Conservation (phyloP, 192 early-diverging fungal species). For the Umbelopsis ramanniana region DNA sequence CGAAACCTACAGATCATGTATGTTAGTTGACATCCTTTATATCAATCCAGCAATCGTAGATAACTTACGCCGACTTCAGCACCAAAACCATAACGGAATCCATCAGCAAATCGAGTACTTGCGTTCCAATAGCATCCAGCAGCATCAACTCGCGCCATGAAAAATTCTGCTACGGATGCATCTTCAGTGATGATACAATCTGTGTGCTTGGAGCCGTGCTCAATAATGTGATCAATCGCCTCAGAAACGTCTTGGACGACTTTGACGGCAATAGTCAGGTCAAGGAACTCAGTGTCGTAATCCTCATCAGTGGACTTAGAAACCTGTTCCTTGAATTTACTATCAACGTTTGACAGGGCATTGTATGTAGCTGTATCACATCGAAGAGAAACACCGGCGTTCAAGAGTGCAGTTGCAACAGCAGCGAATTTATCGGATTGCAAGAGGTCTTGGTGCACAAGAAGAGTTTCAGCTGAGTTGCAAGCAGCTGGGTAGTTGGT, state of each 20-base stretch:
- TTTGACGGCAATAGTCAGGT: conserved; percentile 82
- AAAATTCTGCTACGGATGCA: conserved; percentile 70
- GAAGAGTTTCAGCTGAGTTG: conserved; percentile 91
- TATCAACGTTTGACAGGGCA: conserved; percentile 28
- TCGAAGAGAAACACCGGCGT: conserved; percentile 63
- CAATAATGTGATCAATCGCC: conserved; percentile 93
- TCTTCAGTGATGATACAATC: conserved; percentile 92
- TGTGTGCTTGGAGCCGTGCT: conserved; percentile 94
- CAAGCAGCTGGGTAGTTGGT: conserved; percentile 95
- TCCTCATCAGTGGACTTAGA: conserved; percentile 57
- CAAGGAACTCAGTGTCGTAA: conserved; percentile 92
- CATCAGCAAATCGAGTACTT: conserved; percentile 94
- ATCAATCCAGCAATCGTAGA: not conserved
- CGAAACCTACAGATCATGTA: conserved; percentile 55
- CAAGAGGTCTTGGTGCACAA: conserved; percentile 72
- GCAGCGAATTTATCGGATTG: conserved; percentile 46
- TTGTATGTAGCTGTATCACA: conserved; percentile 58
- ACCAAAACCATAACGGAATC: conserved; percentile 98
- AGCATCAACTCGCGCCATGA: conserved; percentile 93
- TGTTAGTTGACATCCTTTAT: not conserved
- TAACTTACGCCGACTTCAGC: conserved; percentile 89
- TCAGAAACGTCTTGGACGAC: conserved; percentile 73
- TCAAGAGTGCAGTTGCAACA: conserved; percentile 63
- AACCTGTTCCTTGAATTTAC: conserved; percentile 32
- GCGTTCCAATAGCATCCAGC: conserved; percentile 99